Conservation (phyloP, 306 rosid species). For the Cucumis melo region DNA sequence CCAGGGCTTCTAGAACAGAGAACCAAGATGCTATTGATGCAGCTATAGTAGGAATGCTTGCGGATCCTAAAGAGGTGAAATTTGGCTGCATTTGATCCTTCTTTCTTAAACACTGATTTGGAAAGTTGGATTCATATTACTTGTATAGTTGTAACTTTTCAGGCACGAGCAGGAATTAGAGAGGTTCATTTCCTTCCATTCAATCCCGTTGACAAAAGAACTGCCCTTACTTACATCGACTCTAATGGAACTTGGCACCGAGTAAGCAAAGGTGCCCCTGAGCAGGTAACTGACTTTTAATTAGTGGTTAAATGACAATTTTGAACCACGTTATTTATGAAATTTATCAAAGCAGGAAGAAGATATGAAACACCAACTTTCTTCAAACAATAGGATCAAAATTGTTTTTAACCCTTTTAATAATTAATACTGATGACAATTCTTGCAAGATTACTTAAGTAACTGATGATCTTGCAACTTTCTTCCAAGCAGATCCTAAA, state of each 20-base stretch:
- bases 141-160: constrained; percentile 9
- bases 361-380: no score
- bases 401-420: no score
- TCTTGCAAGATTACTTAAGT: neutral
- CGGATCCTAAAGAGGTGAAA: constrained; percentile 92
- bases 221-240: constrained; percentile 91
- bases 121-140: neutral
- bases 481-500: constrained; percentile 41
- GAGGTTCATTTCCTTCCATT: constrained; percentile 93
- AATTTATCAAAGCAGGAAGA: no score
- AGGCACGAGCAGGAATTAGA: constrained; percentile 93
- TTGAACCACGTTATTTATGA: no score
- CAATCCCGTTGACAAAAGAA: constrained; percentile 97
- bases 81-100: neutral
- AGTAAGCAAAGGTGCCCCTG: constrained; percentile 98
- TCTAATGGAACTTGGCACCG: constrained; percentile 84
- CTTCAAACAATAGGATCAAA: no score
- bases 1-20: constrained; percentile 97
- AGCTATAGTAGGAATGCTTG: constrained; percentile 97
- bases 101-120: neutral
- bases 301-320: no score
- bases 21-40: constrained; percentile 99
- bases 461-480: constrained; percentile 6
- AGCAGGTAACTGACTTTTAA: constrained; percentile 50
- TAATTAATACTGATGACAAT: neutral